Conservation (phyloP, 345 rosid genomes). For the Rhizophora apiculata region DNA sequence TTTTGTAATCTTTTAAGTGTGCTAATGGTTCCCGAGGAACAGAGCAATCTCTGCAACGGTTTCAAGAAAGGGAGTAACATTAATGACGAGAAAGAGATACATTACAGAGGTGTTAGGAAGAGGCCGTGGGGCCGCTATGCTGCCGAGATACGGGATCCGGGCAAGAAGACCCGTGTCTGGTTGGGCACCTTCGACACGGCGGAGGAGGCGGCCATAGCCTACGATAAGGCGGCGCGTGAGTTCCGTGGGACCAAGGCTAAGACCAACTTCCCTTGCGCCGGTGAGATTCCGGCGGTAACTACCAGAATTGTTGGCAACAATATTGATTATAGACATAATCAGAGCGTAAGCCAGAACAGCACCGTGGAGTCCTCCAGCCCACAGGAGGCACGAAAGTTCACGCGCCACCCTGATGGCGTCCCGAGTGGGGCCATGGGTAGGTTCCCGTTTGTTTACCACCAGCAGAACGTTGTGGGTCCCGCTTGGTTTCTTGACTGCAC, state of each 20-base stretch:
- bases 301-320: neutral
- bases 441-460: conserved; percentile 47
- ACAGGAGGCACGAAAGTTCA: conserved; percentile 29
- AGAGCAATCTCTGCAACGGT: neutral
- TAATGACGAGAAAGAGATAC: conserved; percentile 31
- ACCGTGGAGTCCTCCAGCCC: conserved; percentile 41
- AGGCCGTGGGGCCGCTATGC: conserved; percentile 80
- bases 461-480: conserved; percentile 26
- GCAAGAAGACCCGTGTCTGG: conserved; percentile 68
- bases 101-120: conserved; percentile 61
- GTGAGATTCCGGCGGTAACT: conserved; percentile 15
- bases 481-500: conserved; percentile 35
- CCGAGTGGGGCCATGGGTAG: conserved; percentile 22
- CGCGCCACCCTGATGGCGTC: conserved; percentile 10
- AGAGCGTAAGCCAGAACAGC: conserved; percentile 38
- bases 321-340: neutral
- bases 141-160: conserved; percentile 76
- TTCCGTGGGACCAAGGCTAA: conserved; percentile 68
- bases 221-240: conserved; percentile 61
- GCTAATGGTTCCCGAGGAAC: conserved; percentile 37
- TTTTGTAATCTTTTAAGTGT: too few species aligned
- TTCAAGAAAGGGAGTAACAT: neutral
- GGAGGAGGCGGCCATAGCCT: conserved; percentile 64
- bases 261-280: conserved; percentile 51
- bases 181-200: conserved; percentile 69